Percentiles rank a stretch among this genome's conserved stretches.
phyloP scores from a whole-genome alignment of 2,329 filamentous ascomycete genomes.

The Penicillium hesseltinei region DNA sequence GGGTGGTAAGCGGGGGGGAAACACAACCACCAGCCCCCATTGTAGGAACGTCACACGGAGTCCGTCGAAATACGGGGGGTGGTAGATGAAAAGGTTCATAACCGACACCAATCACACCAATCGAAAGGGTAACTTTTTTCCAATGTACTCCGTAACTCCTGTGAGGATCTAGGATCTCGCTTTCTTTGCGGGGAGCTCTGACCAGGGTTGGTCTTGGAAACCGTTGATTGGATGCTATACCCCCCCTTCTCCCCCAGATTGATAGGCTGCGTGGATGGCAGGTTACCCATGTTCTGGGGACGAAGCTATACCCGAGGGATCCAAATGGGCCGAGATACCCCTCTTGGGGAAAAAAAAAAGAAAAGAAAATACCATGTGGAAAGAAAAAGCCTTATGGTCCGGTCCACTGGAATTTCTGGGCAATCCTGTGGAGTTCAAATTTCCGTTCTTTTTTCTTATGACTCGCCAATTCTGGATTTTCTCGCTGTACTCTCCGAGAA shows the following conservation, averaged over 20 bases:
- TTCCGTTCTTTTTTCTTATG: background rate
- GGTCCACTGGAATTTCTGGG: background rate
- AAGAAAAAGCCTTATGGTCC: slow-evolving; percentile 3
- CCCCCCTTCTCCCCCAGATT: slow-evolving; percentile 1
- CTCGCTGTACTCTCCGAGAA: slow-evolving; percentile 7
- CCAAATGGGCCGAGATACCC: background rate
- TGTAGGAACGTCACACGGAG: slow-evolving; percentile 10
- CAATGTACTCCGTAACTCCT: slow-evolving; percentile 1
- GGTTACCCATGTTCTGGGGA: slow-evolving; percentile 5
- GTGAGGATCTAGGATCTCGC: slow-evolving; percentile 11
- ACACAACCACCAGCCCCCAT: background rate
- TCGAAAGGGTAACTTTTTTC: background rate
- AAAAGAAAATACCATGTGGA: no score
- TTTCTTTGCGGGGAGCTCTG: slow-evolving; percentile 11
- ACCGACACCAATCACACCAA: slow-evolving; percentile 6
- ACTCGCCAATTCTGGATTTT: background rate
- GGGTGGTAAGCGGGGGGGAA: background rate
- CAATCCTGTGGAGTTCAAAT: background rate
- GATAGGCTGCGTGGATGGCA: slow-evolving; percentile 4
- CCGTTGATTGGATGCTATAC: background rate
- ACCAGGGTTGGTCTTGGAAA: background rate
- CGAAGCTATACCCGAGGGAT: slow-evolving; percentile 9
- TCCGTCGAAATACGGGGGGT: slow-evolving; percentile 11
- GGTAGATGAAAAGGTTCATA: background rate
- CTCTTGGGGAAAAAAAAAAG: no score